A percentile compares a stretch with the other conserved stretches of the same genome.
Conservation (phyloP, 371 early-diverging fungal genomes). For the Zychaea mexicana region DNA sequence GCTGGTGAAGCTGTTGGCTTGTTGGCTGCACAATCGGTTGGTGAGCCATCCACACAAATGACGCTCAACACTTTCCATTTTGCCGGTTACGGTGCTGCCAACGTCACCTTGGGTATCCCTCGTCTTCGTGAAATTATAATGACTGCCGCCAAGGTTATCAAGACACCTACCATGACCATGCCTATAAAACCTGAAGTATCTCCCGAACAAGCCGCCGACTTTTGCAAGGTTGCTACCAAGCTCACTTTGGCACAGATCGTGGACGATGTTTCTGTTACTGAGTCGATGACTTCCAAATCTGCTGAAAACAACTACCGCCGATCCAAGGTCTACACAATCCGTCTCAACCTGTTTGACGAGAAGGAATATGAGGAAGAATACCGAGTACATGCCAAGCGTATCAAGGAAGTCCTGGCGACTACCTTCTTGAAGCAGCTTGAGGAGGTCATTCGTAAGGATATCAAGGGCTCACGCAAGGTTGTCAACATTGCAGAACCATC, state of each 20-base stretch:
- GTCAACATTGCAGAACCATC: constrained; percentile 43
- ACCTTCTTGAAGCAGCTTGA: constrained; percentile 77
- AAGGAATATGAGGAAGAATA: constrained; percentile 81
- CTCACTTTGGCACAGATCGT: constrained; percentile 83
- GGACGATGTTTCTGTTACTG: constrained; percentile 77
- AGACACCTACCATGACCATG: constrained; percentile 95
- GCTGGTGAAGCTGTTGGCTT: constrained; percentile 99
- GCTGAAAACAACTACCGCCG: constrained; percentile 54
- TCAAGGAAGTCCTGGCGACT: constrained; percentile 75
- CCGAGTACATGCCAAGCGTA: constrained; percentile 64
- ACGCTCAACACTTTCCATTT: constrained; percentile 99
- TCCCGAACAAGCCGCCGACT: constrained; percentile 57
- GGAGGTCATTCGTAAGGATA: constrained; percentile 57
- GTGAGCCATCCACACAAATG: constrained; percentile 99
- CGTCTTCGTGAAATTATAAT: constrained; percentile 99
- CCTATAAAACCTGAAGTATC: constrained; percentile 72
- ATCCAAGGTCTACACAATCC: constrained; percentile 75
- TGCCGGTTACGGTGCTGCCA: constrained; percentile 99
- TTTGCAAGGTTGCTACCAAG: constrained; percentile 65
- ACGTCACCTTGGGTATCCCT: constrained; percentile 99
- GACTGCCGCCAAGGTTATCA: constrained; percentile 94
- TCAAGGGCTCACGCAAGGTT: constrained; percentile 61
- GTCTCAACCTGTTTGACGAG: constrained; percentile 82
- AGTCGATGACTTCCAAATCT: constrained; percentile 55
- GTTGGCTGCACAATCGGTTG: constrained; percentile 98